Conservation (phyloP, 805 yeast species). For the Yamadazyma kitorensis region DNA sequence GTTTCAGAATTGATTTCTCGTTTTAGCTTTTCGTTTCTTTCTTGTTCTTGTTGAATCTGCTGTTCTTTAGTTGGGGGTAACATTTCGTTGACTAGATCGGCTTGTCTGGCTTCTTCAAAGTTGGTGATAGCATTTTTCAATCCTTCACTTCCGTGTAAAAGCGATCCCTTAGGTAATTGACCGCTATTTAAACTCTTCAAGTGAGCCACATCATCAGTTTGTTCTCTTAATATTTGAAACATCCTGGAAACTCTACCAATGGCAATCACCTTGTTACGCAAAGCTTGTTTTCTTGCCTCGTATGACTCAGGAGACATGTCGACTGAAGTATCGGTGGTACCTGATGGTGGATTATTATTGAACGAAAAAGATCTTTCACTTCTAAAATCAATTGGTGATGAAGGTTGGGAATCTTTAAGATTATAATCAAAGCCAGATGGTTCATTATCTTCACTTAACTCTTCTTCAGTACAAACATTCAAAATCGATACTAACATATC, state of each 20-base stretch:
- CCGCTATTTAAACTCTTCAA: conserved; percentile 73
- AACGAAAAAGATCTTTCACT: conserved; percentile 5
- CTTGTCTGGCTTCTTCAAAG: conserved; percentile 79
- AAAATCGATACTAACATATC: conserved; percentile 88
- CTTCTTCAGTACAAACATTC: conserved; percentile 95
- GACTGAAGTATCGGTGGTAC: not conserved
- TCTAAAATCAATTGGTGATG: conserved; percentile 14
- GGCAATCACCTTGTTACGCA: conserved; percentile 86
- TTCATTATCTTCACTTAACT: conserved; percentile 72
- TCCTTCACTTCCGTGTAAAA: conserved; percentile 80
- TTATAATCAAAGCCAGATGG: conserved; percentile 31
- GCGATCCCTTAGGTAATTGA: conserved; percentile 80
- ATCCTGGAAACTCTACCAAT: conserved; percentile 94
- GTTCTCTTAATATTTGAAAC: conserved; percentile 86
- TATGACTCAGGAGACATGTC: conserved; percentile 16
- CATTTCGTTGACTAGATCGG: conserved; percentile 82
- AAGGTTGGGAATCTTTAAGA: conserved; percentile 15
- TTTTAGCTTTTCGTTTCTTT: conserved; percentile 43
- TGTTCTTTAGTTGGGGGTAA: conserved; percentile 79
- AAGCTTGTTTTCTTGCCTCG: conserved; percentile 45
- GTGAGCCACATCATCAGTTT: conserved; percentile 80
- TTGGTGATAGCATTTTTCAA: conserved; percentile 63
- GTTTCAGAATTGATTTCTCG: conserved; percentile 30
- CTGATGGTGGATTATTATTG: conserved; percentile 9
- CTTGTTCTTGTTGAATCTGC: conserved; percentile 41